Conservation (phyloP, 257 asterid genomes). For the Marsdenia floribunda region DNA sequence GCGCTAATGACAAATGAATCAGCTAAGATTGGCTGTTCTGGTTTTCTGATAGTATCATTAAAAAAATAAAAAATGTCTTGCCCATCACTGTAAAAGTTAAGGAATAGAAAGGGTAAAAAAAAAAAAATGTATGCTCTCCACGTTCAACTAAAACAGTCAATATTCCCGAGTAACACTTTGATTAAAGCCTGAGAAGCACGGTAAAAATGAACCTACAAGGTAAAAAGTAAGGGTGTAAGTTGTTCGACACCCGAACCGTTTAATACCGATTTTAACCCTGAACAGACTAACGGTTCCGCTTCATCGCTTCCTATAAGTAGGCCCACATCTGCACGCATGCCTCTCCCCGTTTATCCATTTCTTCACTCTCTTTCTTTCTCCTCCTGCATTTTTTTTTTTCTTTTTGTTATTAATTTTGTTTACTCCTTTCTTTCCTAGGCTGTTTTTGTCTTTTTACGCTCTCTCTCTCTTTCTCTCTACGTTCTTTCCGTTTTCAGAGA, state of each 20-base stretch:
- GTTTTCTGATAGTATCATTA: background rate
- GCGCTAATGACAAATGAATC: constrained; percentile 9
- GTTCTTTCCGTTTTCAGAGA: background rate
- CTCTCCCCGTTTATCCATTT: background rate
- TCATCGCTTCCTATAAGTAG: constrained; percentile 54
- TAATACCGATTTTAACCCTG: constrained; percentile 2
- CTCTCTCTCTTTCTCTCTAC: background rate
- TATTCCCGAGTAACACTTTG: background rate
- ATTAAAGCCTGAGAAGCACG: background rate
- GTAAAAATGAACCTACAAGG: background rate
- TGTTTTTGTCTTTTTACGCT: background rate
- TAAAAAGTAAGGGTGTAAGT: background rate
- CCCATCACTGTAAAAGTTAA: background rate
- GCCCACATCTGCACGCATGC: constrained; percentile 10
- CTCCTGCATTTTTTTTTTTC: background rate
- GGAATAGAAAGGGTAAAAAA: background rate
- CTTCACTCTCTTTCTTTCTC: constrained; percentile 6
- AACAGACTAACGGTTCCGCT: constrained; percentile 37
- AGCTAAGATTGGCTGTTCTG: background rate
- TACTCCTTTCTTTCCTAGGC: constrained; percentile 21
- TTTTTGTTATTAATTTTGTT: background rate
- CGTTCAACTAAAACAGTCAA: background rate
- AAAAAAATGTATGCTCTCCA: background rate
- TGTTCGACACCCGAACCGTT: background rate
- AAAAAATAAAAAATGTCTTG: background rate